Evolutionary conservation across 192 early-diverging fungal species (phyloP), one percentile per base, ranked within the genome.

Genomic region (Gigaspora rosea): DNA sequence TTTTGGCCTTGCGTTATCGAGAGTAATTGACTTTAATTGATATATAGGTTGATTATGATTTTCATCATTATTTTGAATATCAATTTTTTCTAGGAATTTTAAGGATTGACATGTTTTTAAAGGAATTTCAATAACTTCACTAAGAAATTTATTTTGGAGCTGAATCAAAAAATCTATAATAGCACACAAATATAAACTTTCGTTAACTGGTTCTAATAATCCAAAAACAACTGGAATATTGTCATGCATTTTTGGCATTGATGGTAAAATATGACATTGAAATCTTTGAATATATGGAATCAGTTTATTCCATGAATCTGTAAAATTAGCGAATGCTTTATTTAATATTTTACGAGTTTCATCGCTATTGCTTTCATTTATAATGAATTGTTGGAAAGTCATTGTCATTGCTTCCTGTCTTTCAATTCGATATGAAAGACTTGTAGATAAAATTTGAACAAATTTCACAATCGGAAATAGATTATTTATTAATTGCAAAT

Each of bases 61-160:
- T 27, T 12, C 20, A n/a, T 16, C 11, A 6, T 52, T 22, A 51
- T 1, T 10, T 16, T 35, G n/a, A 11, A 33, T 52, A 27, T 12
- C 18, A 6, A 7, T 3, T 13, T 58, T 54, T 64, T 78, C 59
- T 18, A 78, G 16, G 33, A 78, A 73, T 62, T 59, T 50, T 32
- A 78, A 22, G 10, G 77, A 52, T 41, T 22, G 33, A 73, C 70
- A 73, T 13, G n/a, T 8, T 20, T 18, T 33, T 22, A 48, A 27
- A 41, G 68, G 46, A 63, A 78, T 78, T 5, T 10, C 15, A 2
- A 61, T 9, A 3, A 78, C 67, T 64, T 78, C 71, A 52, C n/a
- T 22, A 11, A 78, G 51, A 46, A 78, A 78, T 0, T 73, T 48
- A 35, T 78, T 78, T 78, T 78, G 77, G n/a, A 72, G 50, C 22